phyloP scores from a whole-genome alignment of 139 green algal species.

The Chlorella sp. region DNA sequence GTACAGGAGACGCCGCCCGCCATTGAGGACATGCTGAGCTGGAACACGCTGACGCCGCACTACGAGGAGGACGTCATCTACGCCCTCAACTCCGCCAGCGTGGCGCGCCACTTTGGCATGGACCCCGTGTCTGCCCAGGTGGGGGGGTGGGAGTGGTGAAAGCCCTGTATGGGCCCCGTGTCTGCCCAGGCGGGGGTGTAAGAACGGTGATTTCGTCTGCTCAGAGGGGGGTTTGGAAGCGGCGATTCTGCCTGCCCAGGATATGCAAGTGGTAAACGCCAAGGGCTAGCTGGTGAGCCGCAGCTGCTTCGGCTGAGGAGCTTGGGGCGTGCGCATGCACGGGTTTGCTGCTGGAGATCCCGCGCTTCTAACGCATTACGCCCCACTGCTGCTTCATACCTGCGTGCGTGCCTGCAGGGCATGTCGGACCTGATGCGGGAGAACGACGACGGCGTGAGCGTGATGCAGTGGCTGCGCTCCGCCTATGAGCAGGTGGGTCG shows the following conservation, averaged over 20 bases:
- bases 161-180: neutral
- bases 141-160: neutral
- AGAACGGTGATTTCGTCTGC: no score
- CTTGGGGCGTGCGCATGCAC: no score
- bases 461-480: conserved; percentile 46
- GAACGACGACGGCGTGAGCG: conserved; percentile 51
- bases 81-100: conserved; percentile 49
- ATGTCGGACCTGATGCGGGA: conserved; percentile 40
- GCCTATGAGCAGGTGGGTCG: conserved; percentile 15
- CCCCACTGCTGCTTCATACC: no score
- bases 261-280: no score
- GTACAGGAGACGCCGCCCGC: conserved; percentile 49
- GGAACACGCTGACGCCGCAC: conserved; percentile 75
- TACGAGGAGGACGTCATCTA: conserved; percentile 82
- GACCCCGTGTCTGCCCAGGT: conserved; percentile 15
- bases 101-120: conserved; percentile 40
- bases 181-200: no score
- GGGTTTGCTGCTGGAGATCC: no score
- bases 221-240: no score
- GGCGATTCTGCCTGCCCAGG: no score
- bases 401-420: conserved; percentile 9
- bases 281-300: no score
- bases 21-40: conserved; percentile 73
- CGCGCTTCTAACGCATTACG: no score
- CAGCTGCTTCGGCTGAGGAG: no score